Evolutionary conservation across 768 basidiomycete genomes (phyloP).

Genomic region (Candolleomyces aberdarensis): DNA sequence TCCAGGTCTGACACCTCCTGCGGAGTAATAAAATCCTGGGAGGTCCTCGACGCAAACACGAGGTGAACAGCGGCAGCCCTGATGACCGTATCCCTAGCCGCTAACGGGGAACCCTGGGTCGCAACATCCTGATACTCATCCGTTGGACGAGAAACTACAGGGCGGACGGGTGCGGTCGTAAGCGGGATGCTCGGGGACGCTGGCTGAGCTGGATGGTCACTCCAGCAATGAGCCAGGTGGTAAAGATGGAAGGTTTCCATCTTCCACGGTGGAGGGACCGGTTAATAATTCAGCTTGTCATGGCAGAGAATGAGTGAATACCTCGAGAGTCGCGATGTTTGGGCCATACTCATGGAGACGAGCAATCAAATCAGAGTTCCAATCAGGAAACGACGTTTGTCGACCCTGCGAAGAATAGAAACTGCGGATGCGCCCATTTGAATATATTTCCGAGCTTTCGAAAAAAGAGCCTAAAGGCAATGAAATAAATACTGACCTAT

Average conservation of each 20-base stretch:
- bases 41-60: constrained; percentile 75
- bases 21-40: constrained; percentile 74
- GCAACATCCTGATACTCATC: constrained; percentile 17
- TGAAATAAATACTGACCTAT: constrained; percentile 48
- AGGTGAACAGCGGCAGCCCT: constrained; percentile 79
- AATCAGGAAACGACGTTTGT: constrained; percentile 76
- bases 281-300: constrained; percentile 2
- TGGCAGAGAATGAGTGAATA: constrained; percentile 21
- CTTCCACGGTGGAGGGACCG: constrained; percentile 30
- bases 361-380: constrained; percentile 62
- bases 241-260: constrained; percentile 86
- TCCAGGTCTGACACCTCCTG: constrained; percentile 58
- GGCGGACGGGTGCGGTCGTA: constrained; percentile 40
- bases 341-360: constrained; percentile 46
- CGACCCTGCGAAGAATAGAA: constrained; percentile 88
- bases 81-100: constrained; percentile 36
- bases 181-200: constrained; percentile 36
- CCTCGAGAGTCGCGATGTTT: constrained; percentile 69
- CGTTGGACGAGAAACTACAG: constrained; percentile 29
- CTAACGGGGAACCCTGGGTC: constrained; percentile 19
- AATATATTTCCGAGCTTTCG: not conserved
- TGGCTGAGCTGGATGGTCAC: constrained; percentile 24
- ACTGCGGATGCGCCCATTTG: constrained; percentile 30
- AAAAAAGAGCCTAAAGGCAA: not conserved
- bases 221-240: constrained; percentile 76